Evolutionary conservation across 2,329 filamentous ascomycete species (phyloP).

Genomic region (Fusarium solani-melongenae): DNA sequence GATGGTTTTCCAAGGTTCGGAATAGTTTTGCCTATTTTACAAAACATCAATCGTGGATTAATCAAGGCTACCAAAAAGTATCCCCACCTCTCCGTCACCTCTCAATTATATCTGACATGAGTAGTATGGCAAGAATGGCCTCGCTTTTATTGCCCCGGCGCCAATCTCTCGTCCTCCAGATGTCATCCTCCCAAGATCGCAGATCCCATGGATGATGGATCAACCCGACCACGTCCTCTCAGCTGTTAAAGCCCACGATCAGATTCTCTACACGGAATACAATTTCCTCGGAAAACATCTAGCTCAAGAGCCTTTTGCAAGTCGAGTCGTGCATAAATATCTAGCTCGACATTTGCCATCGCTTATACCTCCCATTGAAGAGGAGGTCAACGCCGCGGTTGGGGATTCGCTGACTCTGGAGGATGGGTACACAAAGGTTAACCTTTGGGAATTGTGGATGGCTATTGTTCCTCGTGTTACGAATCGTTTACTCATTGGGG

Average conservation of each 20-base stretch:
- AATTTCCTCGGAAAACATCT: slow-evolving; percentile 54
- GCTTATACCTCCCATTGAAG: slow-evolving; percentile 54
- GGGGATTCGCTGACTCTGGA: slow-evolving; percentile 39
- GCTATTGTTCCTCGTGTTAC: slow-evolving; percentile 56
- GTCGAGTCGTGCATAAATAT: slow-evolving; percentile 56
- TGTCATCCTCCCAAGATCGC: slow-evolving; percentile 56
- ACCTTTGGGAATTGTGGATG: slow-evolving; percentile 58
- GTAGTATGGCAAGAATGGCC: slow-evolving; percentile 55
- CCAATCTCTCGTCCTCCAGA: slow-evolving; percentile 55
- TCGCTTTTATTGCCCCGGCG: slow-evolving; percentile 56
- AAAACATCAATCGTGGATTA: slow-evolving; percentile 53
- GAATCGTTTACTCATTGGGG: slow-evolving; percentile 56
- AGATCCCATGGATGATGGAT: slow-evolving; percentile 59
- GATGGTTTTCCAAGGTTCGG: slow-evolving; percentile 50
- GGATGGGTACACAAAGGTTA: slow-evolving; percentile 52
- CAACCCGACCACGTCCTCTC: slow-evolving; percentile 58
- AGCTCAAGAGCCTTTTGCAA: slow-evolving; percentile 53
- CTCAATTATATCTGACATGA: not conserved
- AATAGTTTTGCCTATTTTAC: slow-evolving; percentile 55
- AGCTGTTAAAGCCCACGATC: slow-evolving; percentile 53
- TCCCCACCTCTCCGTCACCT: not conserved
- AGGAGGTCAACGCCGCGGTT: slow-evolving; percentile 52
- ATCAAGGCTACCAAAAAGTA: slow-evolving; percentile 56
- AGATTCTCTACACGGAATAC: slow-evolving; percentile 52
- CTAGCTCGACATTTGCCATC: slow-evolving; percentile 54